Evolutionary conservation across 2,329 filamentous ascomycete genomes (phyloP).

Genomic region (Talaromyces sp.): DNA sequence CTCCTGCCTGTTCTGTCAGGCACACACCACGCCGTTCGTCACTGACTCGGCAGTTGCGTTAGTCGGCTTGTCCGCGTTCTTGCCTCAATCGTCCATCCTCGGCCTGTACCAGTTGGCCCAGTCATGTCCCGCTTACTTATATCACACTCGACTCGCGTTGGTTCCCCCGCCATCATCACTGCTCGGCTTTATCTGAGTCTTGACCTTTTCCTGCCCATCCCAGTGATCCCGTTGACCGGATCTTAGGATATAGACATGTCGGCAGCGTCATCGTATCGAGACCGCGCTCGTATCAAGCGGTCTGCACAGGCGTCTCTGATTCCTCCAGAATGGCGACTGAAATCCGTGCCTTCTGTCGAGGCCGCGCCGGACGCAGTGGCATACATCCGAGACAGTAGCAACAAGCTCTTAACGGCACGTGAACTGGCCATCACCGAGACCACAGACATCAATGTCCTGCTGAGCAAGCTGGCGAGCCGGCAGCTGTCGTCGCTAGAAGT

Average conservation of each 20-base stretch:
- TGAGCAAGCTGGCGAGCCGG: slow-evolving; percentile 36
- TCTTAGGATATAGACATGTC: slow-evolving; percentile 1
- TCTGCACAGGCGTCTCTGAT: slow-evolving; percentile 17
- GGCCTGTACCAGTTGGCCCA: too few species aligned
- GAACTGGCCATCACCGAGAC: slow-evolving; percentile 21
- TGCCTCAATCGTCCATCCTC: too few species aligned
- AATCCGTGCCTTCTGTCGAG: slow-evolving; percentile 16
- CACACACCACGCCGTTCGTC: background rate
- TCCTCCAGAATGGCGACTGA: slow-evolving; percentile 19
- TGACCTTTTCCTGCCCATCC: background rate
- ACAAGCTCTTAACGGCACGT: background rate
- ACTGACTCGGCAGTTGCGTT: background rate
- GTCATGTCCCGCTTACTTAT: background rate
- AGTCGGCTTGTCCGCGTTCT: background rate
- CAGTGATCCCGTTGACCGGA: background rate
- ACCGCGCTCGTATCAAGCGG: slow-evolving; percentile 19
- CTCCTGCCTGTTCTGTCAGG: background rate
- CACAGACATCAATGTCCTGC: slow-evolving; percentile 16
- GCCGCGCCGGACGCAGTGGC: slow-evolving; percentile 16
- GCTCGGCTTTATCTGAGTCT: background rate
- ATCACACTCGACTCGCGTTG: background rate
- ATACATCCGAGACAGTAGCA: slow-evolving; percentile 12
- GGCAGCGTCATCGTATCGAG: slow-evolving; percentile 13
- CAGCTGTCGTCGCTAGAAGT: slow-evolving; percentile 41
- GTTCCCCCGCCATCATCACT: background rate